A percentile compares a stretch with the other conserved stretches of the same genome.
phyloP scores from a whole-genome alignment of 1,284 basidiomycete genomes.

The Vanrija sp. region DNA sequence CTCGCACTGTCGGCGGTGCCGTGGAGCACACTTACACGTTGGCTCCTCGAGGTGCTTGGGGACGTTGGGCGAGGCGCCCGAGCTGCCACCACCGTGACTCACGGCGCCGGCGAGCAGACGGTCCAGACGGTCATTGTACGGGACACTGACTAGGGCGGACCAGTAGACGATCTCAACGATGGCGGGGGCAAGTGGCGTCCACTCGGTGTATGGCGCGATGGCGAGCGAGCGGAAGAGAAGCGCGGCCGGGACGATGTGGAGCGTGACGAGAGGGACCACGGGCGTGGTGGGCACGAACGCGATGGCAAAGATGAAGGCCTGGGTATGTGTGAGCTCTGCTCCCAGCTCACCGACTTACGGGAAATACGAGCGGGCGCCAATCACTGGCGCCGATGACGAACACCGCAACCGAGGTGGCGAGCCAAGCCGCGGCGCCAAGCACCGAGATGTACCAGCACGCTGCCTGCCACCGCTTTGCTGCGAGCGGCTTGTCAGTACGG shows the following conservation, averaged over 20 bases:
- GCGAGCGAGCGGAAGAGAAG: constrained; percentile 39
- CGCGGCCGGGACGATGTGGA: constrained; percentile 40
- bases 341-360: constrained; percentile 23
- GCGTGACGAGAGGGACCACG: constrained; percentile 36
- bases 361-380: constrained; percentile 28
- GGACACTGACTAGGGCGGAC: constrained; percentile 41
- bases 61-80: constrained; percentile 9
- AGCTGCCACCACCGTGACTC: constrained; percentile 34
- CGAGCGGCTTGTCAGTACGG: constrained; percentile 8
- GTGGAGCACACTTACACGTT: constrained; percentile 22
- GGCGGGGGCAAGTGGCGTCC: constrained; percentile 29
- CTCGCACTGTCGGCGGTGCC: no score
- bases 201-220: constrained; percentile 16
- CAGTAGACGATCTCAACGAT: constrained; percentile 40
- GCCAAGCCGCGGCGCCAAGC: constrained; percentile 27
- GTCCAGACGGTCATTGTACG: constrained; percentile 42
- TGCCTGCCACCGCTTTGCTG: constrained; percentile 20
- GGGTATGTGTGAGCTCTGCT: neutral
- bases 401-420: constrained; percentile 18
- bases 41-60: constrained; percentile 41
- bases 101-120: constrained; percentile 34
- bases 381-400: constrained; percentile 10
- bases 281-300: constrained; percentile 28
- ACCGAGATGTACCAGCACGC: constrained; percentile 20
- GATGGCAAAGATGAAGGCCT: constrained; percentile 9